Evolutionary conservation across 225 moss, liverwort and hornwort species (phyloP).

Genomic region (Pseudoscleropodium purum): DNA sequence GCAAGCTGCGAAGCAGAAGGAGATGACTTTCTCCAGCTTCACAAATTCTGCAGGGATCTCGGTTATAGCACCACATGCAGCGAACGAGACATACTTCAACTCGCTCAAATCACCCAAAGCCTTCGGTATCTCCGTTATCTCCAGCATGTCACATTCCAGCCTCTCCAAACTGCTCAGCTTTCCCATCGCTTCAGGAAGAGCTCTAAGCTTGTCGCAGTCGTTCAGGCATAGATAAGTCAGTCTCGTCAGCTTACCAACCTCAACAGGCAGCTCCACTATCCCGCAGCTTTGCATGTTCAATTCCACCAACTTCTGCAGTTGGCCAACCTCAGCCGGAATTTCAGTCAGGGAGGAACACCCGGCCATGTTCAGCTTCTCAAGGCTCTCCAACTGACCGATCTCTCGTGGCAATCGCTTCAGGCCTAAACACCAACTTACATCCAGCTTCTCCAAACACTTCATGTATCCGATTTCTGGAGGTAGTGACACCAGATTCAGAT

Average conservation of each 20-base stretch:
- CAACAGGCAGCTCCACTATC: neutral
- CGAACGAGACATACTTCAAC: conserved; percentile 3
- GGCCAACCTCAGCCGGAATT: conserved; percentile 6
- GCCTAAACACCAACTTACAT: conserved; percentile 25
- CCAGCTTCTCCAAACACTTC: conserved; percentile 18
- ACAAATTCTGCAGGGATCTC: neutral
- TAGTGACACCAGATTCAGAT: conserved; percentile 11
- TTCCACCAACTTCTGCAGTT: conserved; percentile 1
- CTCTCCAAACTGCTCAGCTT: conserved; percentile 10
- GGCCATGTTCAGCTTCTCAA: conserved; percentile 34
- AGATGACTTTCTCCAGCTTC: neutral
- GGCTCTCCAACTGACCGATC: conserved; percentile 21
- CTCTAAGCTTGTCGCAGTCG: neutral
- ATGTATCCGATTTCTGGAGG: conserved; percentile 4
- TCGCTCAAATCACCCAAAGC: conserved; percentile 8
- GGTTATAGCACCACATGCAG: neutral
- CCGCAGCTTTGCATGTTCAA: conserved; percentile 32
- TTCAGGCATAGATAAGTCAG: conserved; percentile 14
- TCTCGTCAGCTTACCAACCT: neutral
- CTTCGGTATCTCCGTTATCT: neutral
- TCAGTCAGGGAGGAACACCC: conserved; percentile 17
- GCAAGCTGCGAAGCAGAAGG: neutral
- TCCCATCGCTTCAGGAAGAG: conserved; percentile 11
- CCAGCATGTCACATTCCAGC: conserved; percentile 13
- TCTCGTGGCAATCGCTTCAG: neutral